A percentile compares a stretch with the other conserved stretches of the same genome.
phyloP scores from a whole-genome alignment of 768 basidiomycete species.

The Suillus sp. region DNA sequence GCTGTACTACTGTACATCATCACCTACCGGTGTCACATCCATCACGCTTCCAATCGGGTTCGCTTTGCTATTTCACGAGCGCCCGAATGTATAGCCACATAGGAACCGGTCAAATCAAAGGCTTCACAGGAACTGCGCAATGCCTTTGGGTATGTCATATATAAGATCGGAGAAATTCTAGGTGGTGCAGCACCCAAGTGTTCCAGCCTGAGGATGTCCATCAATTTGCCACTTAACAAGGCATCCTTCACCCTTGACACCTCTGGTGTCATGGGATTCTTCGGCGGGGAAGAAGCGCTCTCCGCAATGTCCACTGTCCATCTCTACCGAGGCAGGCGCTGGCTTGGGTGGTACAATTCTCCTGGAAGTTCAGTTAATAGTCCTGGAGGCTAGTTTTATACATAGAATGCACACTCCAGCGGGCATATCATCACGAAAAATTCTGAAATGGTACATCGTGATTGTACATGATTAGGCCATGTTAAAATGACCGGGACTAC shows the following conservation, averaged over 20 bases:
- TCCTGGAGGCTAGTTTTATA: too few relatives aligned
- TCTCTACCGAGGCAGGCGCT: slow-evolving; percentile 32
- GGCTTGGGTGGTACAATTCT: slow-evolving; percentile 41
- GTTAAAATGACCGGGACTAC: too few relatives aligned
- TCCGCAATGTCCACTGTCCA: slow-evolving; percentile 40
- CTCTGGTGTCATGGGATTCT: slow-evolving; percentile 38
- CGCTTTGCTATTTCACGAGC: background rate
- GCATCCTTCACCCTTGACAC: slow-evolving; percentile 27
- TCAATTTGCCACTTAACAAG: slow-evolving; percentile 14
- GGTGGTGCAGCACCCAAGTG: background rate
- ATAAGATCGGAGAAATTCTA: background rate
- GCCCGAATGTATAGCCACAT: background rate
- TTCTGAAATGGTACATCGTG: too few relatives aligned
- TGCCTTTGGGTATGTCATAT: background rate
- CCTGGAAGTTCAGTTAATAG: too few relatives aligned
- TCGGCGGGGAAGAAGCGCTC: slow-evolving; percentile 41
- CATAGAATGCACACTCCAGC: too few relatives aligned
- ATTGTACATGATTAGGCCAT: too few relatives aligned
- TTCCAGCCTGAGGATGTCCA: background rate
- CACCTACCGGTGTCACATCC: too few relatives aligned
- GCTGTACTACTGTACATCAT: background rate
- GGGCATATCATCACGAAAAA: too few relatives aligned
- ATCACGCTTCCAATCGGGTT: background rate
- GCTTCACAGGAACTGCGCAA: background rate
- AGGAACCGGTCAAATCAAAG: background rate